A percentile compares a stretch with the other conserved stretches of the same genome.
Evolutionary conservation across 2,329 filamentous ascomycete genomes (phyloP).

Genomic region (Microcera coccophila): DNA sequence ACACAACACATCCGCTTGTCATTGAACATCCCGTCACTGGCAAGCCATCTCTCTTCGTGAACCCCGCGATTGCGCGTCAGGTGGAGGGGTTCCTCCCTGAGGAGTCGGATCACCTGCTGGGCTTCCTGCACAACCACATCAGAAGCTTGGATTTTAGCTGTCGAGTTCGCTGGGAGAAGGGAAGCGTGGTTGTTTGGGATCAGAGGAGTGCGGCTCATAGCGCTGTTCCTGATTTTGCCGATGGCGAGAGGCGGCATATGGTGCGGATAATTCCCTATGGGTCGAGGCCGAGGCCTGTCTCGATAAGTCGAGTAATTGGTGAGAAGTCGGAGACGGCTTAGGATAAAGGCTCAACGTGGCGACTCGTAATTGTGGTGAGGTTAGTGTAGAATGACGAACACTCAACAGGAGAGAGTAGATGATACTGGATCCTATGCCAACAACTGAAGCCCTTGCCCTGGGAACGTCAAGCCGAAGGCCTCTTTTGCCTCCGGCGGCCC

Average conservation of each 20-base stretch:
- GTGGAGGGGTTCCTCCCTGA: constrained; percentile 29
- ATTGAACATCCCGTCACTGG: constrained; percentile 29
- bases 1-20: constrained; percentile 26
- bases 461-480: no score
- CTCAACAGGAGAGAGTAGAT: no score
- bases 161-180: constrained; percentile 28
- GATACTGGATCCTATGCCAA: no score
- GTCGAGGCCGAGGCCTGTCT: constrained; percentile 17
- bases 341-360: no score
- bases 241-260: constrained; percentile 30
- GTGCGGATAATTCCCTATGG: constrained; percentile 30
- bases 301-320: background rate
- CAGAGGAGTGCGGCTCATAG: constrained; percentile 25
- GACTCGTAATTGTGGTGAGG: no score
- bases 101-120: constrained; percentile 26
- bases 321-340: no score
- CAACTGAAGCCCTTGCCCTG: no score
- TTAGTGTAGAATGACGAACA: no score
- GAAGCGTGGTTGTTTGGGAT: constrained; percentile 30
- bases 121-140: constrained; percentile 29
- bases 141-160: constrained; percentile 30
- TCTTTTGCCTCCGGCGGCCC: no score
- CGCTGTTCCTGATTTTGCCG: constrained; percentile 29
- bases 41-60: constrained; percentile 26
- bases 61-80: constrained; percentile 28